Evolutionary conservation across 352 stramenopile species (phyloP).

Genomic region (Phytophthora meadii): DNA sequence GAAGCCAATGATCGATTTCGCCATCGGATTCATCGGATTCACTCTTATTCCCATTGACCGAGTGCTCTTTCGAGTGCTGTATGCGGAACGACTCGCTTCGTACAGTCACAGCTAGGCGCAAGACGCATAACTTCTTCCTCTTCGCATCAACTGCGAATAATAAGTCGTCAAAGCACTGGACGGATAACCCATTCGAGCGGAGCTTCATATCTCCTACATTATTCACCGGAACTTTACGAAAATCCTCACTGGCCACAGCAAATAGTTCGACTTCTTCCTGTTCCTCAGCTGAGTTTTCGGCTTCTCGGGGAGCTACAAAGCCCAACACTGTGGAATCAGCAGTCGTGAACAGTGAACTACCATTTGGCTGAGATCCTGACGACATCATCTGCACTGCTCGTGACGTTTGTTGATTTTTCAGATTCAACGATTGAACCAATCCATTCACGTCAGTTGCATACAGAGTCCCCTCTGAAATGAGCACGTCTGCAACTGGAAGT

Average conservation of each 20-base stretch:
- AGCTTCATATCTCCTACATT: conserved; percentile 2
- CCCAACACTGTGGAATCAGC: conserved; percentile 46
- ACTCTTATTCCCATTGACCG: conserved; percentile 21
- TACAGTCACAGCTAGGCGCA: conserved; percentile 43
- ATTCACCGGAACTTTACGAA: conserved; percentile 40
- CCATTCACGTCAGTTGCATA: conserved; percentile 43
- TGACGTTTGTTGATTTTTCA: conserved; percentile 57
- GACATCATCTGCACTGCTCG: conserved; percentile 30
- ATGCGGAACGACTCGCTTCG: conserved; percentile 68
- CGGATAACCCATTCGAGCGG: conserved; percentile 13
- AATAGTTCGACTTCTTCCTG: conserved; percentile 9
- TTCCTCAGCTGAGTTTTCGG: not conserved
- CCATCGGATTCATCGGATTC: conserved; percentile 15
- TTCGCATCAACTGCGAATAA: conserved; percentile 40
- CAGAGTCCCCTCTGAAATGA: conserved; percentile 36
- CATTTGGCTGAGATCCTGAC: not conserved
- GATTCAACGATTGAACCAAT: conserved; percentile 49
- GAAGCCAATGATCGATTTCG: conserved; percentile 33
- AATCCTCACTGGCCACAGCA: conserved; percentile 47
- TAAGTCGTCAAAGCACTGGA: conserved; percentile 36
- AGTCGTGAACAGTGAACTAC: conserved; percentile 29
- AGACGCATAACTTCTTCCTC: conserved; percentile 16
- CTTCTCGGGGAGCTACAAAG: conserved; percentile 9
- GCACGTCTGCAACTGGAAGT: conserved; percentile 28
- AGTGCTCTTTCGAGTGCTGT: conserved; percentile 40